Base-by-base conservation (phyloP, 192 early-diverging fungal genomes). In the Backusella australiensis region DNA sequence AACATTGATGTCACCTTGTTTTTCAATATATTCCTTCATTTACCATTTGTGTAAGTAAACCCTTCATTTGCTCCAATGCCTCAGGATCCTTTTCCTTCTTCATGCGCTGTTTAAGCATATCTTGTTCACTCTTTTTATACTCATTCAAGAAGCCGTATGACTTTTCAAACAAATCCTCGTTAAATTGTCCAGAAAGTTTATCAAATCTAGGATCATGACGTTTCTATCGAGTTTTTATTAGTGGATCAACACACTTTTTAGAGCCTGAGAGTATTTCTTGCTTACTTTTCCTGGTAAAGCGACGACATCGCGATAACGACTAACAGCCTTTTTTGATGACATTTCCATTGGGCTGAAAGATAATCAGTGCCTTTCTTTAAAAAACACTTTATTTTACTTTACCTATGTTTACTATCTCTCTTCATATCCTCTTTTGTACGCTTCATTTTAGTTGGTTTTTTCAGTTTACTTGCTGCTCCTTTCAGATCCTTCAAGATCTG, bases 131-230 rank as follows among this genome's bases (percentile, higher is more conserved):
- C 53, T 89, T 81, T 69, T 91, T 88, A 76, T 95, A 94, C 41
- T 95, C 90, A 35, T 93, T 86, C 29, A 99, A 73, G 82, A 99
- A 99, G 0, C 83, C 87, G 83, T 98, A 99, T 3, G 96, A 94
- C 73, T 94, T 93, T 77, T 96, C 90, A 81, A 95, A 99, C 65
- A 99, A 80, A 38, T 94, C 96, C 42, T 94, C 90, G 83, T 99
- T 98, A 66, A 96, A 87, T 71, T 94, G 90, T 9, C 98, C 98
- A 0, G 94, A 92, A 21, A 97, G 75, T 52, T 87, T 88, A 81
- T 97, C 96, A 78, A 99, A 99, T 67, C 98, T 86, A 65, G 98
- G 98, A 85, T 99, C 98, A 46, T 96, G 92, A 9, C 87, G 82
- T 90, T 92, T 93, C 90, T 90, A 78, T 29, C 11, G 39, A 32